Conservation (phyloP, 768 basidiomycete species). For the Rhizopogon rudus region DNA sequence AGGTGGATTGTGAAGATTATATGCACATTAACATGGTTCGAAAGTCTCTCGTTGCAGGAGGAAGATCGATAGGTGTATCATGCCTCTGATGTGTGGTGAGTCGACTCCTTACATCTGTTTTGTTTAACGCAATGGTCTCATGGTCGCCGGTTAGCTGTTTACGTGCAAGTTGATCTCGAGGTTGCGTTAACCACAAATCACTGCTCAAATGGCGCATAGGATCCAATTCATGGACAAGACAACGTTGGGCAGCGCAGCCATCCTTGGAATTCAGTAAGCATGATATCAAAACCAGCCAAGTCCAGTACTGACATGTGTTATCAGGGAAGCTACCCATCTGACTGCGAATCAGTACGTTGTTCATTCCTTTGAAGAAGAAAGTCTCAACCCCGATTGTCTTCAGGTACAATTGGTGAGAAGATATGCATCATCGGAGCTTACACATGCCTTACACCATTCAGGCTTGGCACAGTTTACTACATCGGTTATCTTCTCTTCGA, state of each 20-base stretch:
- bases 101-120: conserved; percentile 13
- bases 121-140: not conserved
- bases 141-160: conserved; percentile 39
- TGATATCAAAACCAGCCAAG: not conserved
- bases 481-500: conserved; percentile 44
- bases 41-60: conserved; percentile 17
- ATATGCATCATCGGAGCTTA: not conserved
- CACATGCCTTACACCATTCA: conserved; percentile 12
- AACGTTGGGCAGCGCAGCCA: no score
- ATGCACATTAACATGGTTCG: not conserved
- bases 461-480: conserved; percentile 68
- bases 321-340: conserved; percentile 50
- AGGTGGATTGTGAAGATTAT: conserved; percentile 28
- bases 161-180: conserved; percentile 30
- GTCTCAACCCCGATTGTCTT: not conserved
- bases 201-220: conserved; percentile 25
- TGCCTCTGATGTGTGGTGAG: conserved; percentile 62
- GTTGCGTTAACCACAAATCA: not conserved
- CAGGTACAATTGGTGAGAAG: not conserved
- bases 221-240: conserved; percentile 18
- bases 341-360: conserved; percentile 50
- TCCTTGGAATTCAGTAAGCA: conserved; percentile 28
- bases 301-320: not conserved
- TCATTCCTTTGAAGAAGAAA: not conserved
- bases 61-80: conserved; percentile 58